Base-by-base conservation (phyloP, 805 yeast genomes). In the Wickerhamomyces hampshirensis region DNA sequence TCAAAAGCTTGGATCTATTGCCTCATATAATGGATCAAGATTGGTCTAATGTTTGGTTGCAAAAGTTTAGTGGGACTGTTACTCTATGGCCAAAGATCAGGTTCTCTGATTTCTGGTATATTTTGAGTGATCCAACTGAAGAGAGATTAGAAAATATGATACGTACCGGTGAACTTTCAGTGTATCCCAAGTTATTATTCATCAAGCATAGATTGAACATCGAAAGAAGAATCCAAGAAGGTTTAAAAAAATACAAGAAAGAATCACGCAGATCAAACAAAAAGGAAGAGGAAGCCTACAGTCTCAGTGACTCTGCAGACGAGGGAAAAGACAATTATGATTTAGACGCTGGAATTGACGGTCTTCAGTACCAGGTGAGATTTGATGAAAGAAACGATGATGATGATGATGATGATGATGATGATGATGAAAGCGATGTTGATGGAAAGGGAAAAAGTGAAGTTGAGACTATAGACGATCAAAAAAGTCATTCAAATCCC, bases 31-130 rank as follows among this genome's bases (percentile, higher is more conserved):
- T 79, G 63, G 81, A 80, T 47, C 86, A 79, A 55, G 93, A 84
- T 58, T 84, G 91, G 91, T 80, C 85, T 45, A 77, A 74, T 50
- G 69, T 84, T 13, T 84, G 84, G 71, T 60, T 84, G 19, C 94
- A 84, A 60, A 63, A 71, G 40, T 84, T 84, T 51, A 73, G 80
- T 31, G 94, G 94, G 1, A 70, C 84, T 0, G 77, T 84, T 9
- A 84, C 93, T 0, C 66, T 84, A 15, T 84, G 86, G 78, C 93
- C 93, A 3, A 71, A 79, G 45, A 72, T 79, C 43, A 62, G 62
- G 24, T 54, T 80, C 10, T 56, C 55, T 23, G 93, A 84, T 51
- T 77, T 81, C 44, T 67, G 66, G 61, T 68, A 77, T 50, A 77
- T 84, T 31, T 60, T 84, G 37, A 68, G 77, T 43, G 91, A 84